These are phyloP conservation scores for Talaromyces pinophilus DNA, from an alignment of 2,329 filamentous ascomycete species.

Conservation along the genomic window DNA sequence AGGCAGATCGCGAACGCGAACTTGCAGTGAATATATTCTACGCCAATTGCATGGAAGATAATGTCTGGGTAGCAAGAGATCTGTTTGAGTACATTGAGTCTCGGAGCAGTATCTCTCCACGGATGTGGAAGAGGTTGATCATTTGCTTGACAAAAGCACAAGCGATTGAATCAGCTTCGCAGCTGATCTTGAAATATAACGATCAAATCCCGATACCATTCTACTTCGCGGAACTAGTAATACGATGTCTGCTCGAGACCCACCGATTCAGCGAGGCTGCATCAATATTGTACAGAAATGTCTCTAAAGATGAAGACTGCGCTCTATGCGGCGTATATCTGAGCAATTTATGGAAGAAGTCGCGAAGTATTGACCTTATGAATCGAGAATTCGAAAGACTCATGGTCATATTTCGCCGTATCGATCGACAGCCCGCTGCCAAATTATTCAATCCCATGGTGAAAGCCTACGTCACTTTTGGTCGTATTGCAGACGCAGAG, in stretches of 20 bases:
- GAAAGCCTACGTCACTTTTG: constrained; percentile 43
- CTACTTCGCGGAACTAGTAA: constrained; percentile 38
- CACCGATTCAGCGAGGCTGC: constrained; percentile 42
- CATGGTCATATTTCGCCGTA: constrained; percentile 30
- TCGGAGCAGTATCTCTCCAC: constrained; percentile 34
- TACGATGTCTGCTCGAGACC: constrained; percentile 42
- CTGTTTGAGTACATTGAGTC: constrained; percentile 40
- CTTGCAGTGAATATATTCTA: constrained; percentile 38
- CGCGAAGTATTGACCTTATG: constrained; percentile 39
- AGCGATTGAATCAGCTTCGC: constrained; percentile 40
- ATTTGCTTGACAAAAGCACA: constrained; percentile 39
- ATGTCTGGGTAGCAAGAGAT: constrained; percentile 41
- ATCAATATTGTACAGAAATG: constrained; percentile 36
- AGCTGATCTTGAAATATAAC: constrained; percentile 35
- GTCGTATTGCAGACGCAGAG: constrained; percentile 38
- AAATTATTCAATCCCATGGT: constrained; percentile 46
- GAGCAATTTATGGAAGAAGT: constrained; percentile 43
- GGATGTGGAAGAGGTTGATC: constrained; percentile 43
- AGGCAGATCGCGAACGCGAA: constrained; percentile 32
- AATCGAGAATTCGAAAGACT: constrained; percentile 38
- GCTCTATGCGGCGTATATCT: constrained; percentile 42
- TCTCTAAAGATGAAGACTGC: constrained; percentile 38
- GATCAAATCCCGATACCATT: constrained; percentile 34
- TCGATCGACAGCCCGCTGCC: constrained; percentile 38
- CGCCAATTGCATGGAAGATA: constrained; percentile 40